phyloP scores from a whole-genome alignment of 305 asterid genomes.

The Fraxinus nigra region DNA sequence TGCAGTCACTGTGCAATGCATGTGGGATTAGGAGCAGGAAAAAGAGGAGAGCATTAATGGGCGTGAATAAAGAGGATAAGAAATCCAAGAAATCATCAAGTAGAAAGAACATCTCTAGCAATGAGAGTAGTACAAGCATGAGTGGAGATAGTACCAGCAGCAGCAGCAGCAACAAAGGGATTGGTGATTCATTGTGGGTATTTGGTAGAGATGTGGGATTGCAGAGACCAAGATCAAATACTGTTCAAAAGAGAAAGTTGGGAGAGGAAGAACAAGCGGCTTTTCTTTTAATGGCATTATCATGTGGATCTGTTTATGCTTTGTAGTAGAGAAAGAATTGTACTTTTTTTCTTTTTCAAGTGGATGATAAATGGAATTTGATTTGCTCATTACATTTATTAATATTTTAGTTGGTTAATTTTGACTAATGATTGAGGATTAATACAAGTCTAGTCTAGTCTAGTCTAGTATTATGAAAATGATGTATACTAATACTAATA shows the following conservation, averaged over 20 bases:
- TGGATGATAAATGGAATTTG: neutral
- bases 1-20: conserved; percentile 93
- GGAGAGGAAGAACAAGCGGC: conserved; percentile 94
- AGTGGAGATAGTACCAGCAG: conserved; percentile 48
- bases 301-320: conserved; percentile 90
- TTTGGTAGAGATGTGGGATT: conserved; percentile 61
- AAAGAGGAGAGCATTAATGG: conserved; percentile 82
- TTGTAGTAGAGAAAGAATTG: conserved; percentile 18
- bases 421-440: neutral
- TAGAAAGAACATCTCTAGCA: conserved; percentile 22
- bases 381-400: neutral
- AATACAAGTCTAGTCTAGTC: neutral
- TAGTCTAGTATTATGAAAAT: neutral
- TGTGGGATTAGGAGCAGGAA: conserved; percentile 95
- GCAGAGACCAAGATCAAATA: conserved; percentile 76
- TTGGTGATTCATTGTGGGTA: conserved; percentile 21
- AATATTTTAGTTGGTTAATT: neutral
- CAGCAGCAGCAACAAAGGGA: conserved; percentile 26
- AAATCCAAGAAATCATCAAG: conserved; percentile 52
- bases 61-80: conserved; percentile 66
- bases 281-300: conserved; percentile 71
- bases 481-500: too few species aligned
- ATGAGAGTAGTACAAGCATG: conserved; percentile 42
- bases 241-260: conserved; percentile 53
- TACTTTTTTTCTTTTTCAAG: neutral